Evolutionary conservation across 179 eudicot species (phyloP).

Genomic region (Vitellaria paradoxa): DNA sequence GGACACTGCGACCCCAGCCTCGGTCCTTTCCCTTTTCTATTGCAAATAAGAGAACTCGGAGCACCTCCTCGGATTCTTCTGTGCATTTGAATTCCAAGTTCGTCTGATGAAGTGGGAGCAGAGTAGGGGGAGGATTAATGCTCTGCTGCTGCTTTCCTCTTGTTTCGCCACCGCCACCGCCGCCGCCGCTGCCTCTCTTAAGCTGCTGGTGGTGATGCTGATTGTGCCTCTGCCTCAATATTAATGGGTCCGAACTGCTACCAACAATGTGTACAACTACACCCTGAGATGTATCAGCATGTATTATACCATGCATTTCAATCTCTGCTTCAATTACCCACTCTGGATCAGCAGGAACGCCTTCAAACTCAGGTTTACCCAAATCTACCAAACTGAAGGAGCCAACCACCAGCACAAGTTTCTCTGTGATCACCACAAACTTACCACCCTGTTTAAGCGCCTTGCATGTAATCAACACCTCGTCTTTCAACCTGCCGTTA

Average conservation of each 20-base stretch:
- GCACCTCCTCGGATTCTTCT: constrained; percentile 68
- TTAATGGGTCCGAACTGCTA: constrained; percentile 57
- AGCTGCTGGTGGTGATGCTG: constrained; percentile 30
- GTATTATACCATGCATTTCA: constrained; percentile 73
- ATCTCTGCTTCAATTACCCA: constrained; percentile 71
- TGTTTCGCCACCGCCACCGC: constrained; percentile 42
- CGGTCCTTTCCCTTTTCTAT: constrained; percentile 71
- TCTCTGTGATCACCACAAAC: constrained; percentile 55
- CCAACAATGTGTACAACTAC: constrained; percentile 79
- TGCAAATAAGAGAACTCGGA: constrained; percentile 49
- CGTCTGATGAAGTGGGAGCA: constrained; percentile 74
- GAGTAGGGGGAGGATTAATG: constrained; percentile 21
- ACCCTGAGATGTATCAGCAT: constrained; percentile 46
- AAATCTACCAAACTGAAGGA: constrained; percentile 61
- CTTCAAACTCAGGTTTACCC: constrained; percentile 63
- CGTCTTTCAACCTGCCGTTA: constrained; percentile 54
- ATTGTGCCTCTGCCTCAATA: constrained; percentile 33
- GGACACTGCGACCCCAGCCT: constrained; percentile 64
- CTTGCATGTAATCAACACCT: constrained; percentile 65
- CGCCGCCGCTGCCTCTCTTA: constrained; percentile 33
- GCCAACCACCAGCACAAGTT: constrained; percentile 56
- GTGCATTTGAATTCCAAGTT: constrained; percentile 51
- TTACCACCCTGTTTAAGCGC: constrained; percentile 63
- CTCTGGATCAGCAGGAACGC: constrained; percentile 68
- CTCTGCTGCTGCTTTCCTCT: background rate